Evolutionary conservation across 192 early-diverging fungal genomes (phyloP), one percentile per base, ranked within the genome.

Genomic region (Podila minutissima): DNA sequence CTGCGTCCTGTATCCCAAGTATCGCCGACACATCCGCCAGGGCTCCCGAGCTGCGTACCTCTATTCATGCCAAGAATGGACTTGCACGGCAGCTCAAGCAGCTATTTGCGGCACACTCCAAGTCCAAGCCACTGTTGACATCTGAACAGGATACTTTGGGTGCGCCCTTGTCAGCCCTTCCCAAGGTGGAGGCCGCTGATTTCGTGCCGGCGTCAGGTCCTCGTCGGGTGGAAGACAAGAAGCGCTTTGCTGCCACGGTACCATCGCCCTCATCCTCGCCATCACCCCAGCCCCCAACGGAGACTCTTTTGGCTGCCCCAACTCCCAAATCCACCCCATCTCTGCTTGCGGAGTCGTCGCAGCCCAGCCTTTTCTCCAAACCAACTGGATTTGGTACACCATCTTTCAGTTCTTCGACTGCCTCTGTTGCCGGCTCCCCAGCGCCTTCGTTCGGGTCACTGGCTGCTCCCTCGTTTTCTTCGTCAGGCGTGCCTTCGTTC

Each of bases 151-250:
- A 3, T 38, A 17, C 28, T 15, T 48, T 20, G 35, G 65, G 59
- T 10, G 60, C 20, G 5, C 22, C 70, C 11, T 46, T 81, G n/a
- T 69, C 71, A 20, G 29, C n/a, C n/a, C 22, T 81, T 15, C 77
- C 77, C 4, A 59, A 35, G n/a, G 28, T 37, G 15, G 62, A 66
- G 22, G 35, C 64, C 22, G 15, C 64, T 19, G 61, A 78, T 17
- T 78, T 78, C 53, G 58, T 81, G 1, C 71, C 70, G n/a, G 71
- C 63, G 10, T 13, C 50, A 9, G 77, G 72, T 20, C 77, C 77
- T 22, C 70, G 77, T n/a, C 71, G 77, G n/a, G 29, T 62, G 5
- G 77, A 81, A 55, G 32, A 66, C 4, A 81, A 73, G 58, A 81
- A 81, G 46, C 64, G 67, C 7, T 69, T 71, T 28, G 65, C 69